Percentiles rank a stretch among this genome's conserved stretches.
These are phyloP conservation scores for Solanum sejunctum DNA, from an alignment of 257 asterid species.

Conservation along the genomic window DNA sequence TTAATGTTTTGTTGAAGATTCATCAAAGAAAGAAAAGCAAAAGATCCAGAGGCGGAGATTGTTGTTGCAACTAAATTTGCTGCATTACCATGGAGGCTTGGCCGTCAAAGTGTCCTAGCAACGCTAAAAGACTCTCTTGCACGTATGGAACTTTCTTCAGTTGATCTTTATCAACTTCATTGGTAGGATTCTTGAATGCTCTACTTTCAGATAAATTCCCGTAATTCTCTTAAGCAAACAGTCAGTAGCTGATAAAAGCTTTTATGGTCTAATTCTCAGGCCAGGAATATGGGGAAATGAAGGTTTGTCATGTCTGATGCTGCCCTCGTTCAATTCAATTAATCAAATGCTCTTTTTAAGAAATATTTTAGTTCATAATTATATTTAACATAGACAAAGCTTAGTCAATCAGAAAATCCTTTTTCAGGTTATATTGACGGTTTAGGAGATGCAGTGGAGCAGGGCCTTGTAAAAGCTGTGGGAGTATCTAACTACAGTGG, in stretches of 20 bases:
- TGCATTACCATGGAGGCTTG: slow-evolving; percentile 94
- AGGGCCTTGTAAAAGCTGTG: slow-evolving; percentile 90
- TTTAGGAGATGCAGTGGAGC: slow-evolving; percentile 94
- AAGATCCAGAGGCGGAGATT: slow-evolving; percentile 49
- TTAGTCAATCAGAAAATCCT: background rate
- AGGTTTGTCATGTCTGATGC: slow-evolving; percentile 35
- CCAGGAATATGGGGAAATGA: slow-evolving; percentile 99
- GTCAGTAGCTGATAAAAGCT: background rate
- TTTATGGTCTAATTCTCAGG: slow-evolving; percentile 37
- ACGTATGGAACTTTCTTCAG: slow-evolving; percentile 60
- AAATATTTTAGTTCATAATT: background rate
- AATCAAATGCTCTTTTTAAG: background rate
- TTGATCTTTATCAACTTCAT: slow-evolving; percentile 94
- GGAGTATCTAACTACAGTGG: slow-evolving; percentile 90
- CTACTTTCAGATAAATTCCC: background rate
- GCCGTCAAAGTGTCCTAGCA: slow-evolving; percentile 77
- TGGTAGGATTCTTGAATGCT: slow-evolving; percentile 34
- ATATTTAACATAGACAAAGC: background rate
- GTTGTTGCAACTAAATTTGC: slow-evolving; percentile 85
- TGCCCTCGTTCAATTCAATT: background rate
- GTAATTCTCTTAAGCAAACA: background rate
- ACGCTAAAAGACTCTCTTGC: slow-evolving; percentile 64
- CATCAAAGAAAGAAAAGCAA: slow-evolving; percentile 72
- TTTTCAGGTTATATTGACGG: slow-evolving; percentile 87
- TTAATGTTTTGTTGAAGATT: slow-evolving; percentile 27